Base-by-base conservation (phyloP, 257 asterid species). In the Gentiana macrophylla region DNA sequence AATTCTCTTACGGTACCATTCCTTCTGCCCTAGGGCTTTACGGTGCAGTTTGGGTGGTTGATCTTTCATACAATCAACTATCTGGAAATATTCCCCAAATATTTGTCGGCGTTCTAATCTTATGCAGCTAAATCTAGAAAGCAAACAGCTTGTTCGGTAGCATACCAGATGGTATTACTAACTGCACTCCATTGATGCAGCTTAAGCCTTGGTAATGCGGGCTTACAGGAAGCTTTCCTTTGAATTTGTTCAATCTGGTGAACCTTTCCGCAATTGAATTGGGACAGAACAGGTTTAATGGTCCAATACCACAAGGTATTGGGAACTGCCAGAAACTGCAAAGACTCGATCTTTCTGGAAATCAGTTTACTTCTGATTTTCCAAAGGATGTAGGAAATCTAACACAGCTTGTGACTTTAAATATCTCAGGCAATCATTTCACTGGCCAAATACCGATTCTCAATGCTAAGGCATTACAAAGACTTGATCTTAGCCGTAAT, bases 401-500 rank as follows among this genome's bases (percentile, higher is more conserved):
- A 37, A 70, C 77, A 1, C 74, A 67, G 78, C 97, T 90, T 24
- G 97, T 71, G 63, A 74, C 92, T 3, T 82, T 90, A 65, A 86
- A 90, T 35, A 74, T 80, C 13, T 90, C 97, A 2, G 77, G 89
- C 4, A 86, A 86, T 62, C 68, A 13, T 12, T 77, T 90, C 68
- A 70, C 74, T 0, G 95, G 96, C 15, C 61, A 37, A 63, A 64
- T 84, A 51, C 95, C 97, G 3, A 79, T 90, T 63, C 73, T 74
- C 61, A 68, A 77, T 70, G 84, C 93, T 71, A 86, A 73, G 74
- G 85, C 79, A 8, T 77, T 90, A 32, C 97, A 84, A 45, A 72
- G 92, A 74, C 94, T 90, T 35, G 97, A 90, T 74, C 94, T 90
- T 59, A 84, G 97, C 80, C 57, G 52, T 71, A 90, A 90, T 36